Percentiles rank a stretch among this genome's conserved stretches.
Conservation (phyloP, 176 grass and related monocot species). For the Eremochloa ophiuroides region DNA sequence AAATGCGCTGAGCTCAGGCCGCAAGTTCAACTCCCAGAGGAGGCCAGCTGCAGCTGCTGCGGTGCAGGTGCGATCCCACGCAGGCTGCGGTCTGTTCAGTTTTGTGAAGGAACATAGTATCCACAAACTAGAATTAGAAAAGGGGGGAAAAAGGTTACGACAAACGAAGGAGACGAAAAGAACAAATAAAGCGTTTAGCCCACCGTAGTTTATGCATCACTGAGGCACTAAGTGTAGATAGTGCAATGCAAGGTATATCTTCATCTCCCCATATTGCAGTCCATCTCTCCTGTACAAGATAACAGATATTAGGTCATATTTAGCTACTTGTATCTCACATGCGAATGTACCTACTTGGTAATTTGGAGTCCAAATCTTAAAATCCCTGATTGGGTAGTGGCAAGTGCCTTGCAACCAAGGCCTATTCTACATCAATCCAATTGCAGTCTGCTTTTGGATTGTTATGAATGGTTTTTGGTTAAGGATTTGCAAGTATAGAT, state of each 20-base stretch:
- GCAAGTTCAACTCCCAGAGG: constrained; percentile 62
- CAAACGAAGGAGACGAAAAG: background rate
- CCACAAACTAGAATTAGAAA: background rate
- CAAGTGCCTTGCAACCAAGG: background rate
- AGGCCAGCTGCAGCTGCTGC: constrained; percentile 80
- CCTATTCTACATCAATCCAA: background rate
- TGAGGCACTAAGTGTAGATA: constrained; percentile 68
- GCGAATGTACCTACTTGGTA: background rate
- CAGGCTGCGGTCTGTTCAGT: constrained; percentile 68
- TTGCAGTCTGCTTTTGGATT: background rate
- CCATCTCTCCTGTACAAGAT: constrained; percentile 71
- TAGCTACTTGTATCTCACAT: background rate
- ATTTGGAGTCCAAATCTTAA: background rate
- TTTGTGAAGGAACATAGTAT: constrained; percentile 3
- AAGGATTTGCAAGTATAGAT: background rate
- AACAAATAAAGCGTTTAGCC: constrained; percentile 13
- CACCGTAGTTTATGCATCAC: constrained; percentile 93
- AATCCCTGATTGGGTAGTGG: background rate
- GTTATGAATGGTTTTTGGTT: background rate
- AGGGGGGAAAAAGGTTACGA: background rate
- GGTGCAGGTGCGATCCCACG: constrained; percentile 86
- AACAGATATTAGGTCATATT: background rate
- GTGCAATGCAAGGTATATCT: constrained; percentile 70
- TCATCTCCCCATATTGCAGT: constrained; percentile 54
- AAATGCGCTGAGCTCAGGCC: constrained; percentile 34